These are phyloP conservation scores for Erysiphe pulchra DNA, from an alignment of 2,329 filamentous ascomycete genomes.

Conservation along the genomic window DNA sequence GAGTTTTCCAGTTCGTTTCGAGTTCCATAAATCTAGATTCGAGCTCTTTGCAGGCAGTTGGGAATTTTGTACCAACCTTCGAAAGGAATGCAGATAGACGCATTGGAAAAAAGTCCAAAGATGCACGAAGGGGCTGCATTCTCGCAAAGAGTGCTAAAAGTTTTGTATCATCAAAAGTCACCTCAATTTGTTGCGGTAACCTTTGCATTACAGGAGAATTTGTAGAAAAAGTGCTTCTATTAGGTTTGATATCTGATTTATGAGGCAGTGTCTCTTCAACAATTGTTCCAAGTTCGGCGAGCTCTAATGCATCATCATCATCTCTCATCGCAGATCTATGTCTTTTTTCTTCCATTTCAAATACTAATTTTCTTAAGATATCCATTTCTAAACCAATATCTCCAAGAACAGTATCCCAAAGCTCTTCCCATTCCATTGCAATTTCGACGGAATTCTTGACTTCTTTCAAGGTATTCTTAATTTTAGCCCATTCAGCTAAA, in stretches of 20 bases:
- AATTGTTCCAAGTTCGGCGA: constrained; percentile 78
- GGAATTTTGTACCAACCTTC: constrained; percentile 55
- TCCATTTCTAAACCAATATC: constrained; percentile 83
- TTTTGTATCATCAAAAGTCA: constrained; percentile 60
- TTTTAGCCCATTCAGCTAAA: constrained; percentile 58
- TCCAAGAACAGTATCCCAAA: constrained; percentile 81
- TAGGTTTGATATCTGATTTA: constrained; percentile 21
- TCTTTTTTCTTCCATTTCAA: constrained; percentile 92
- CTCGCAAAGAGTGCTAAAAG: constrained; percentile 75
- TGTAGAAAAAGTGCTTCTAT: constrained; percentile 22
- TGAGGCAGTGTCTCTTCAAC: constrained; percentile 57
- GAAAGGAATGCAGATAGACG: constrained; percentile 63
- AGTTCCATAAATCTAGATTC: constrained; percentile 48
- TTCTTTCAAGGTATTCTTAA: constrained; percentile 48
- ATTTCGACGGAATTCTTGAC: constrained; percentile 85
- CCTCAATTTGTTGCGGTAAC: constrained; percentile 29
- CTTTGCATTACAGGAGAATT: constrained; percentile 27
- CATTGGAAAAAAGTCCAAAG: constrained; percentile 90
- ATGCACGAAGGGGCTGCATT: constrained; percentile 83
- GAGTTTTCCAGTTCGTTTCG: constrained; percentile 65
- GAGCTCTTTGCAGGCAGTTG: constrained; percentile 73
- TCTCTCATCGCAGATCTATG: constrained; percentile 45
- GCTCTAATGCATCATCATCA: constrained; percentile 41
- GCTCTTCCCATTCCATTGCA: constrained; percentile 96
- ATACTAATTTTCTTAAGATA: constrained; percentile 54